Conservation (phyloP, 23 red algal species). For the Gracilariopsis chorda region DNA sequence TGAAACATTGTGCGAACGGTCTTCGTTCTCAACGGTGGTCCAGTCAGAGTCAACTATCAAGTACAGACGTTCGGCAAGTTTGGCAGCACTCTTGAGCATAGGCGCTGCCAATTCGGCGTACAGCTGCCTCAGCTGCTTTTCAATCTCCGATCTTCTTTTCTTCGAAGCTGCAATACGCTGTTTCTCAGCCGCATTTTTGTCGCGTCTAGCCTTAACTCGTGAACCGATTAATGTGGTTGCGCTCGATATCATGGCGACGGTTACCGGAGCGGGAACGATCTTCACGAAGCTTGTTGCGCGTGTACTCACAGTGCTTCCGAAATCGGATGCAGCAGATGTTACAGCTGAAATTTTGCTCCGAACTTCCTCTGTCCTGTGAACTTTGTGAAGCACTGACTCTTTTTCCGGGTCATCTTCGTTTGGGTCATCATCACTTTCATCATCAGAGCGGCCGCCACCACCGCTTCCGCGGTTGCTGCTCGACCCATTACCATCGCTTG, state of each 20-base stretch:
- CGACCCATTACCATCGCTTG: background rate
- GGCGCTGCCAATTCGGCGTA: slow-evolving; percentile 44
- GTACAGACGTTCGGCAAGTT: slow-evolving; percentile 58
- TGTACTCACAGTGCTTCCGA: background rate
- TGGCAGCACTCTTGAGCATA: slow-evolving; percentile 64
- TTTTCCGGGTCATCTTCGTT: too few species aligned
- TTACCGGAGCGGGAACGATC: slow-evolving; percentile 29
- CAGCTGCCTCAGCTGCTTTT: slow-evolving; percentile 40
- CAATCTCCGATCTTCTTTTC: slow-evolving; percentile 38
- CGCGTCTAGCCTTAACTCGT: slow-evolving; percentile 27
- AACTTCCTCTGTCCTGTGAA: too few species aligned
- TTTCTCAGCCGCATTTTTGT: background rate
- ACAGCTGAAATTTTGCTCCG: too few species aligned
- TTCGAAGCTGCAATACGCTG: background rate
- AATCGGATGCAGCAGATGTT: background rate
- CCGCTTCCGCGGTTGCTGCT: background rate
- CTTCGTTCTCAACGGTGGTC: slow-evolving; percentile 25
- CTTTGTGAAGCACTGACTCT: too few species aligned
- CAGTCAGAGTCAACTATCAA: slow-evolving; percentile 26
- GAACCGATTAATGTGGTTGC: slow-evolving; percentile 25
- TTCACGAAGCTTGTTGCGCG: background rate
- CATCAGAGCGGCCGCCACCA: background rate
- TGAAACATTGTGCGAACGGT: background rate
- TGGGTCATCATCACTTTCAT: background rate
- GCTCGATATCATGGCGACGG: slow-evolving; percentile 50